Evolutionary conservation across 257 asterid species (phyloP).

Genomic region (Penstemon davidsonii): DNA sequence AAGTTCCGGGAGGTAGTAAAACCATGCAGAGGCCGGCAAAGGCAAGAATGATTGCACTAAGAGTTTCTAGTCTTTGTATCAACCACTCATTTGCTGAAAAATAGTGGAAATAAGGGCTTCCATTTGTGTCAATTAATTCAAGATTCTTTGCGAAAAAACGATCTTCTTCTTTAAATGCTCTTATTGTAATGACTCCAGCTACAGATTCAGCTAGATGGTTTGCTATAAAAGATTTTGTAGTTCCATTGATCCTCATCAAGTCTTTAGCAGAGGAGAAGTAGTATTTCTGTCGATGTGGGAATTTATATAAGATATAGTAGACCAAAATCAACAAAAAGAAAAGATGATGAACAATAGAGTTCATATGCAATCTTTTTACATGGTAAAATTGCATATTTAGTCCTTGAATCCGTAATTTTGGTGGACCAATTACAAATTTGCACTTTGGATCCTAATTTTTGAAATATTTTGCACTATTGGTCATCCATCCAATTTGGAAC

Average conservation of each 20-base stretch:
- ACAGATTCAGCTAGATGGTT: constrained; percentile 90
- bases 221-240: constrained; percentile 87
- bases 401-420: too few relatives aligned
- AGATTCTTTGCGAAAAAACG: constrained; percentile 74
- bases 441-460: too few relatives aligned
- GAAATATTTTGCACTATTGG: too few relatives aligned
- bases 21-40: constrained; percentile 97
- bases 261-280: constrained; percentile 85
- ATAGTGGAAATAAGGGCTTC: constrained; percentile 85
- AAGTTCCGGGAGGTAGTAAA: constrained; percentile 83
- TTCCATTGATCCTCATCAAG: constrained; percentile 91
- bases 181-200: constrained; percentile 74
- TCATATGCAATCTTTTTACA: too few relatives aligned
- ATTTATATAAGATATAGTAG: constrained; percentile 18
- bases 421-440: too few relatives aligned
- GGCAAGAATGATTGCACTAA: constrained; percentile 76
- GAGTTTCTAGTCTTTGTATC: constrained; percentile 75
- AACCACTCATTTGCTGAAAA: constrained; percentile 95
- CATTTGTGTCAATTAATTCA: constrained; percentile 72
- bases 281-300: constrained; percentile 54
- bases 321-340: neutral
- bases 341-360: neutral
- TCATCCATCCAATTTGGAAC: too few relatives aligned
- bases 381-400: too few relatives aligned
- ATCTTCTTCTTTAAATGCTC: constrained; percentile 86